Conservation (phyloP, 2,329 filamentous ascomycete genomes). For the Colletotrichum tofieldiae region DNA sequence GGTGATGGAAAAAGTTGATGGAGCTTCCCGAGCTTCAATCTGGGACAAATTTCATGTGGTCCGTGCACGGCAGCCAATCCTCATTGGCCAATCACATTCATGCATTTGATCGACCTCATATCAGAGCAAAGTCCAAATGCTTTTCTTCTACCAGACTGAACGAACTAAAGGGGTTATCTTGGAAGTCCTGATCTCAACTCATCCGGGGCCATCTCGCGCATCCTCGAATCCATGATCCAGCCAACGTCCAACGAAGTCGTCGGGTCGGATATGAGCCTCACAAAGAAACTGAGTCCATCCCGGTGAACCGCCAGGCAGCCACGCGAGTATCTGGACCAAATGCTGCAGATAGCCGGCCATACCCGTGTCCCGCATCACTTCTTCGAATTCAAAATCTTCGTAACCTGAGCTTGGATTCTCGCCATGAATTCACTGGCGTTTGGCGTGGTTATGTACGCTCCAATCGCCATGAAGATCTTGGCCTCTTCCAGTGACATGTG, state of each 20-base stretch:
- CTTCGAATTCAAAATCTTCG: background rate
- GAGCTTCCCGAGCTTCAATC: conserved; percentile 38
- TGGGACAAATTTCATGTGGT: conserved; percentile 42
- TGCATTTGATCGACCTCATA: background rate
- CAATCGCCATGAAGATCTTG: conserved; percentile 4
- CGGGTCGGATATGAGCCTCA: background rate
- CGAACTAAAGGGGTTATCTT: background rate
- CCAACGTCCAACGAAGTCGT: background rate
- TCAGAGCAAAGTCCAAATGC: background rate
- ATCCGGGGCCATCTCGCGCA: background rate
- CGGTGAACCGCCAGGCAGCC: background rate
- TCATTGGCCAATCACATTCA: conserved; percentile 38
- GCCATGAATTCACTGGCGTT: background rate
- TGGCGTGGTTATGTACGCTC: background rate
- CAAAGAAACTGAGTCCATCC: background rate
- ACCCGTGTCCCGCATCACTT: background rate
- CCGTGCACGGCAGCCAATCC: conserved; percentile 4
- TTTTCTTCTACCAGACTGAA: background rate
- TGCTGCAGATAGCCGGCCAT: too few relatives aligned
- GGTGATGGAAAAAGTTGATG: conserved; percentile 40
- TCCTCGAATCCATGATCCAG: background rate
- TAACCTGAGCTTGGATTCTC: background rate
- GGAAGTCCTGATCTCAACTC: background rate
- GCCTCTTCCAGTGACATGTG: conserved; percentile 15
- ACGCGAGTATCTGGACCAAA: background rate